A percentile compares a stretch with the other conserved stretches of the same genome.
These are phyloP conservation scores for Aschersonia sp. DNA, from an alignment of 2,329 filamentous ascomycete species.

Conservation along the genomic window DNA sequence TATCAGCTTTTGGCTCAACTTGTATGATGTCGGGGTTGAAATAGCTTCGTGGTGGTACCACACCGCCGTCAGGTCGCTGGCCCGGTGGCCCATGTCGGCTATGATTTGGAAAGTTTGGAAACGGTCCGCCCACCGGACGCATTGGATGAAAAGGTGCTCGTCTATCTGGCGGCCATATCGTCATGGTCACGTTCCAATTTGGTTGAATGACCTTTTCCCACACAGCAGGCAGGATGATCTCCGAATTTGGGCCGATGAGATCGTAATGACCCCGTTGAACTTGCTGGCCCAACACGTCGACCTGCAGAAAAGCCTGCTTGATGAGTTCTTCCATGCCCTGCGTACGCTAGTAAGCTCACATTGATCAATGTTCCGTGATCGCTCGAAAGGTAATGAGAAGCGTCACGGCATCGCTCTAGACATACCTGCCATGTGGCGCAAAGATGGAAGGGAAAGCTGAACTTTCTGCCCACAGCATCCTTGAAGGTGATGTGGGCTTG, in stretches of 20 bases:
- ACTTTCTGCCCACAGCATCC: conserved; percentile 81
- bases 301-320: conserved; percentile 68
- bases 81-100: too few relatives aligned
- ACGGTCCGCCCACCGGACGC: too few relatives aligned
- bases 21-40: too few relatives aligned
- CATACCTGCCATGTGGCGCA: conserved; percentile 74
- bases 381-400: neutral
- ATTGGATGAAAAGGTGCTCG: neutral
- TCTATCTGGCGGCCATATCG: conserved; percentile 36
- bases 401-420: conserved; percentile 7
- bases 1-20: too few relatives aligned
- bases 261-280: conserved; percentile 72
- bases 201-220: conserved; percentile 75
- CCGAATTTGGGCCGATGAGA: conserved; percentile 61
- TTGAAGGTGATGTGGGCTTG: conserved; percentile 78
- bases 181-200: conserved; percentile 42
- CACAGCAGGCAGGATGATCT: conserved; percentile 65
- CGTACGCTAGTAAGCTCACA: neutral
- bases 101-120: too few relatives aligned
- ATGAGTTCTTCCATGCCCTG: conserved; percentile 81
- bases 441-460: conserved; percentile 77
- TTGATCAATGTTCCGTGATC: neutral
- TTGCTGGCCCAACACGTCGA: conserved; percentile 62
- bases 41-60: too few relatives aligned
- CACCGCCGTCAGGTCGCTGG: too few relatives aligned